Evolutionary conservation across 2,329 filamentous ascomycete species (phyloP).

Genomic region (Aurifilum marmelostoma): DNA sequence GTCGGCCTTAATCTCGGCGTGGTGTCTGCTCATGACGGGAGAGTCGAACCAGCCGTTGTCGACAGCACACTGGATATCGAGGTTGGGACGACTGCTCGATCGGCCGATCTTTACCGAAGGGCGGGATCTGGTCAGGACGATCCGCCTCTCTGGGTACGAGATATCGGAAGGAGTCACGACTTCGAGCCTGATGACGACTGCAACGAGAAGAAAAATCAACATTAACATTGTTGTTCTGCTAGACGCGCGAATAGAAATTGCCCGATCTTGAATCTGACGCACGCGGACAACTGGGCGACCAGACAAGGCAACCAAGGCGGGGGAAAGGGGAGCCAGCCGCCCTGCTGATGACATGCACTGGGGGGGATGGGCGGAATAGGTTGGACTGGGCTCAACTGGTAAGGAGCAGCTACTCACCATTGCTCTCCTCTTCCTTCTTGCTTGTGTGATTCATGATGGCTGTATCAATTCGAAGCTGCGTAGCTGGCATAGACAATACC

Average conservation of each 20-base stretch:
- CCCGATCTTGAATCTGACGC: not conserved
- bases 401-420: constrained; percentile 5
- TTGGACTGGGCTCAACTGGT: not conserved
- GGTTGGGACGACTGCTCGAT: constrained; percentile 45
- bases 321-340: not conserved
- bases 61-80: constrained; percentile 38
- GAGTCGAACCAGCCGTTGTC: constrained; percentile 70
- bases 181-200: constrained; percentile 31
- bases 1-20: constrained; percentile 59
- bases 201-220: constrained; percentile 33
- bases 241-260: too few relatives aligned
- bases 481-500: not conserved
- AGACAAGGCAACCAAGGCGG: not conserved
- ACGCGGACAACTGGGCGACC: not conserved
- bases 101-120: constrained; percentile 45
- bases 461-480: not conserved
- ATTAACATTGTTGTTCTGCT: not conserved
- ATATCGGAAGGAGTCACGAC: constrained; percentile 18
- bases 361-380: not conserved
- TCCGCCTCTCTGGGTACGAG: constrained; percentile 29
- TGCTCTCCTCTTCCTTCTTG: constrained; percentile 2
- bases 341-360: not conserved
- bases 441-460: not conserved
- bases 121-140: constrained; percentile 39
- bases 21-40: constrained; percentile 71